These are phyloP conservation scores for Cladobotryum protrusum DNA, from an alignment of 2,329 filamentous ascomycete species.

Conservation along the genomic window DNA sequence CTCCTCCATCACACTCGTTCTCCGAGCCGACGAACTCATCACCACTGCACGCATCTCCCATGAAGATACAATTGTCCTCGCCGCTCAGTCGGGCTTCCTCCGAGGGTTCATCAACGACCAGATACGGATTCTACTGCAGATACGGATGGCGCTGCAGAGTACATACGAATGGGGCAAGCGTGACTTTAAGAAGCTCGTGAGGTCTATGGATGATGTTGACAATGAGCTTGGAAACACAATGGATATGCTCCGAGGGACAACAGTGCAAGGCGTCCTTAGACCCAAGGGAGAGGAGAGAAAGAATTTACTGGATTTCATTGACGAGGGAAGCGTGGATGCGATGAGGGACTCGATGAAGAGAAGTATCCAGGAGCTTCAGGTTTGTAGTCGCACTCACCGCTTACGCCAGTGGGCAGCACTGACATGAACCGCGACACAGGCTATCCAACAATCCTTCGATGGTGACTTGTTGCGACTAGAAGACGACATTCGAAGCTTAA, in stretches of 20 bases:
- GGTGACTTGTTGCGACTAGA: slow-evolving; percentile 71
- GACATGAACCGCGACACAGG: slow-evolving; percentile 28
- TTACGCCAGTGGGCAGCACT: neutral
- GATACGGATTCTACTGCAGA: slow-evolving; percentile 43
- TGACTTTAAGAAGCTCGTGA: slow-evolving; percentile 57
- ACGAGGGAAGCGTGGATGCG: slow-evolving; percentile 61
- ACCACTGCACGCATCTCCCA: slow-evolving; percentile 67
- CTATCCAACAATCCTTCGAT: slow-evolving; percentile 66
- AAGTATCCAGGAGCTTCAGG: slow-evolving; percentile 65
- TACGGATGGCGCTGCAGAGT: slow-evolving; percentile 45
- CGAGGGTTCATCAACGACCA: slow-evolving; percentile 55
- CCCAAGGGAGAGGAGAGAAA: slow-evolving; percentile 52
- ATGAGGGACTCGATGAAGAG: slow-evolving; percentile 62
- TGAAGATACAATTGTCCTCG: slow-evolving; percentile 70
- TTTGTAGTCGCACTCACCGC: slow-evolving; percentile 25
- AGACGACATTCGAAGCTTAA: slow-evolving; percentile 61
- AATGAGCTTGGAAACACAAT: slow-evolving; percentile 60
- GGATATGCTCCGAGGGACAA: slow-evolving; percentile 54
- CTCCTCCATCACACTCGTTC: slow-evolving; percentile 74
- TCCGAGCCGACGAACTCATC: slow-evolving; percentile 81
- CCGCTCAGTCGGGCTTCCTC: slow-evolving; percentile 63
- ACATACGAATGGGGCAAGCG: slow-evolving; percentile 53
- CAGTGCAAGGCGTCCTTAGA: slow-evolving; percentile 58
- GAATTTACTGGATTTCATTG: slow-evolving; percentile 69
- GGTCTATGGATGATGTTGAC: slow-evolving; percentile 61